These are phyloP conservation scores for Flammula alnicola DNA, from an alignment of 1,284 basidiomycete species.

Conservation along the genomic window DNA sequence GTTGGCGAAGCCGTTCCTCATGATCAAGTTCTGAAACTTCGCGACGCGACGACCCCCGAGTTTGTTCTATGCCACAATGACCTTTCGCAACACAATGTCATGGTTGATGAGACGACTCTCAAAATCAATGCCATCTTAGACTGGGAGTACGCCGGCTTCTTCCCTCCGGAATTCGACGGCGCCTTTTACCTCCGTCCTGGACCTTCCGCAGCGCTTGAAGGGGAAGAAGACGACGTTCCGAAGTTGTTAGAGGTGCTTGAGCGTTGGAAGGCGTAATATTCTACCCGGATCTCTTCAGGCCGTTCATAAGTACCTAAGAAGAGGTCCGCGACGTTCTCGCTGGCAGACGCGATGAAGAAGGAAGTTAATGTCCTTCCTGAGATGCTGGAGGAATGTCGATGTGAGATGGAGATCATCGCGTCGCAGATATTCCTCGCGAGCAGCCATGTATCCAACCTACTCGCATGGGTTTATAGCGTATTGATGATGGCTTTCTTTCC, in stretches of 20 bases:
- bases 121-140: slow-evolving; percentile 1
- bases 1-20: neutral
- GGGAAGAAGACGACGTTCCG: neutral
- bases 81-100: slow-evolving; percentile 1
- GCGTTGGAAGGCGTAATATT: slow-evolving; percentile 1
- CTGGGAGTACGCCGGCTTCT: slow-evolving; percentile 5
- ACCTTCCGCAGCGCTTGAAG: neutral
- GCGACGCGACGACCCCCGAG: neutral
- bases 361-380: no score
- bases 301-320: no score
- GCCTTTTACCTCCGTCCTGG: slow-evolving; percentile 5
- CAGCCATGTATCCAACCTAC: no score
- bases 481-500: no score
- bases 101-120: neutral
- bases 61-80: slow-evolving; percentile 6
- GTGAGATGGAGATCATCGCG: no score
- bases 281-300: neutral
- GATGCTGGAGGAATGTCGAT: no score
- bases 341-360: no score
- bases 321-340: no score
- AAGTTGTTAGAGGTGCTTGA: neutral
- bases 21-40: neutral
- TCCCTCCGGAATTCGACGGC: neutral
- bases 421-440: no score
- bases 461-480: no score